Base-by-base conservation (phyloP, 1,284 basidiomycete genomes). In the Tilletia caries region DNA sequence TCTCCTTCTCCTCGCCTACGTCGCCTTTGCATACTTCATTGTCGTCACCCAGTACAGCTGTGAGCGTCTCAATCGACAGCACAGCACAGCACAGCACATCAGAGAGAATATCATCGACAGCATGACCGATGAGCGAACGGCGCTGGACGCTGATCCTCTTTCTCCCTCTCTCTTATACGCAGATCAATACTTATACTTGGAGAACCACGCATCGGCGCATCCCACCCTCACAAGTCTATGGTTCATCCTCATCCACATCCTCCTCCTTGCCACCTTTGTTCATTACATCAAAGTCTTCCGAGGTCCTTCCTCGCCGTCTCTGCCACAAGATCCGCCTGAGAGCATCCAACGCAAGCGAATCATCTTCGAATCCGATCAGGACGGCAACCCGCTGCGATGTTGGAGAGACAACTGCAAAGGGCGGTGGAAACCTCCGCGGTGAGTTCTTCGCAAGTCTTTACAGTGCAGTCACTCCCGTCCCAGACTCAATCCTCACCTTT, bases 371-470 rank as follows among this genome's bases (percentile, higher is more conserved):
- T 64, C 29, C 58, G 58, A 64, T 29, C 29, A 18, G 23, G 43
- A 68, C 29, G 67, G 67, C 0, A 33, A 64, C 3, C 67, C 58
- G 2, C 32, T 68, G 1, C 67, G 67, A 37, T 68, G 67, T 41
- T 65, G 48, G 27, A 32, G 67, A 23, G 67, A 65, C 43, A 15
- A 41, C 3, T 68, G 67, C 27, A 25, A 33, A 1, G 67, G 67
- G 23, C 18, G 67, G 6, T 68, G 67, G 67, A 68, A 68, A 58
- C 60, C 67, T 6, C 60, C 67, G 10, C 60, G 67, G 54, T 67
- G 44, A 43, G 37, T 27, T n/a, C n/a, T n/a, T n/a, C n/a, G n/a
- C n/a, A n/a, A n/a, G n/a, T n/a, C n/a, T n/a, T n/a, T n/a, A n/a
- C n/a, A n/a, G n/a, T n/a, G n/a, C n/a, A n/a, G n/a, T n/a, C n/a